Base-by-base conservation (phyloP, 805 yeast species). In the Zygosaccharomyces rouxii region DNA sequence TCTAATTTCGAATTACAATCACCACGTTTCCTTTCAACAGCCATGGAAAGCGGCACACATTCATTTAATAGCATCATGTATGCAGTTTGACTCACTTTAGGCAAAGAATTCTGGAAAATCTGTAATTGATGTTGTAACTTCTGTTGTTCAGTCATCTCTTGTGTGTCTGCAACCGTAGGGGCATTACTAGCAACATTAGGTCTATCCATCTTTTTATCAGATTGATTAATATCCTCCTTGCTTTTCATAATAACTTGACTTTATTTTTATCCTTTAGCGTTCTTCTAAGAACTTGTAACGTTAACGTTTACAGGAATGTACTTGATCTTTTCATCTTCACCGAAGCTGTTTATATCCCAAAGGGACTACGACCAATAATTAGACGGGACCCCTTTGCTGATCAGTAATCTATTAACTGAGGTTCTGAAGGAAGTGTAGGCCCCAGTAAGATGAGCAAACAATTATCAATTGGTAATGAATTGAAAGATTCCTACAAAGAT, bases 401-500 rank as follows among this genome's bases (percentile, higher is more conserved):
- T n/a, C 43, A 6, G 14, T 25, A 39, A n/a, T 11, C 16, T 4
- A n/a, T 14, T 6, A 7, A 16, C 11, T 26, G 23, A 14, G 21
- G 33, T 11, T 25, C 31, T 39, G 13, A n/a, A 13, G 3, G 14
- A n/a, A 13, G 7, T 29, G n/a, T 1, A 41, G 23, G 18, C 11
- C 16, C 35, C 28, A 29, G 7, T 11, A 19, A 11, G 4, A 64
- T 63, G 66, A 56, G 60, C 35, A 53, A 52, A 14, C 56, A 54
- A 25, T 44, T 66, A 18, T 67, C 71, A 13, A 77, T 85, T 38
- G 94, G 92, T 26, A 82, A 84, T 63, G 89, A 84, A 59, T 70
- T 85, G 48, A 83, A 84, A 60, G 97, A 94, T 65, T 81, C 88
- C 11, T 94, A 74, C 72, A 84, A 85, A 54, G 75, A 77, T 41